Evolutionary conservation across 768 basidiomycete species (phyloP), one percentile per base, ranked within the genome.

Genomic region (Leccinum rimulosum): DNA sequence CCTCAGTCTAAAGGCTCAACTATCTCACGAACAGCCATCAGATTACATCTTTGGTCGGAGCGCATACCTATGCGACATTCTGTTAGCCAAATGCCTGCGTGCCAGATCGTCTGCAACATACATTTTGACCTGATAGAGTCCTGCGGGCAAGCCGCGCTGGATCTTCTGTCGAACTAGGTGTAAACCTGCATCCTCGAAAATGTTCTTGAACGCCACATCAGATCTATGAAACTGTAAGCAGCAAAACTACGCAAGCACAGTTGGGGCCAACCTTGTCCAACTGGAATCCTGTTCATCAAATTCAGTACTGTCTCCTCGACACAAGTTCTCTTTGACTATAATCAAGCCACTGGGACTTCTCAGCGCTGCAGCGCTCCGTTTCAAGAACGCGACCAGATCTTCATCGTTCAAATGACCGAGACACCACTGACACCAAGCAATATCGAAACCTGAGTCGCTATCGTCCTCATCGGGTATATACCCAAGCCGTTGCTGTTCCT

Each of bases 381-480:
- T 76, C 63, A 98, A 80, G 75, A 98, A 98, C 2, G 76, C 72
- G 28, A 93, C 80, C 25, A 98, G 82, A 70, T 96, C 91, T 8
- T 70, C 68, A 69, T 95, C 86, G 56, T 79, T 83, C 58, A 97
- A 79, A 76, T 95, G 91, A 2, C 93, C 91, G 15, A 98, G 80
- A 76, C 95, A 96, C 96, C 96, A 98, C 72, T 99, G 96, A 67
- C 92, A 93, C 95, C 93, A 95, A 58, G 96, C 82, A 55, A 95
- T 83, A 73, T 99, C 96, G 74, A 94, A 98, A 1, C 83, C 83
- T 48, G 79, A 75, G 19, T 79, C 73, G n/a, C 77, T 70, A 35
- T 83, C 82, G 53, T 82, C 84, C 25, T 81, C 81, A 43, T 78
- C 82, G 40, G 81, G 78, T n/a, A 74, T 74, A 68, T 82, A 84